Evolutionary conservation across 371 early-diverging fungal species (phyloP).

Genomic region (Rhizopus stolonifer): DNA sequence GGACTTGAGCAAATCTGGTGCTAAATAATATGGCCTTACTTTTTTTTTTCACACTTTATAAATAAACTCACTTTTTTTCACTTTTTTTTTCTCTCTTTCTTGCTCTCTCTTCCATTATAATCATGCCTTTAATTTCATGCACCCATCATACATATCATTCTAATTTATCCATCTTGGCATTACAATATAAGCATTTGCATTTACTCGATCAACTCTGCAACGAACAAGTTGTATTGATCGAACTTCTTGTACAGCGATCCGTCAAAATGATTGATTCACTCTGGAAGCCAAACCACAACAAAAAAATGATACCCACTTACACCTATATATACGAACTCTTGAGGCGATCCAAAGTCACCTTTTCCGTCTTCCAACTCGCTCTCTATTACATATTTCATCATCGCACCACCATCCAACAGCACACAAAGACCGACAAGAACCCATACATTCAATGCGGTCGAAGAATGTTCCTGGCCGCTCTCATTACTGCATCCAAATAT

Average conservation of each 20-base stretch:
- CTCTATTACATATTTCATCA: slow-evolving; percentile 62
- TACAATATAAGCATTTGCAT: not conserved
- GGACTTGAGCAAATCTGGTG: no score
- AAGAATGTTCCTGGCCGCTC: slow-evolving; percentile 69
- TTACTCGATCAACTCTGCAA: not conserved
- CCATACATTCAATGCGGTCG: slow-evolving; percentile 59
- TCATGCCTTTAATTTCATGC: slow-evolving; percentile 1
- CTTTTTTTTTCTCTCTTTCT: not conserved
- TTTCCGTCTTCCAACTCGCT: slow-evolving; percentile 69
- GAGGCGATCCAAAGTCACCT: slow-evolving; percentile 68
- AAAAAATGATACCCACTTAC: slow-evolving; percentile 41
- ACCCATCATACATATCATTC: not conserved
- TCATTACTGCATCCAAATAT: slow-evolving; percentile 72
- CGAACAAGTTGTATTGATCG: not conserved
- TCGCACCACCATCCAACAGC: slow-evolving; percentile 24
- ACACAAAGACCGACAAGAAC: not conserved
- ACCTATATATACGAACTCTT: slow-evolving; percentile 69
- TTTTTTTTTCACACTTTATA: not conserved
- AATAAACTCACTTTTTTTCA: not conserved
- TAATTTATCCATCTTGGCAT: not conserved
- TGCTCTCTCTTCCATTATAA: not conserved
- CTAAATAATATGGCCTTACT: slow-evolving; percentile 4
- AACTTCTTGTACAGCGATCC: not conserved
- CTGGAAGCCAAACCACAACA: not conserved
- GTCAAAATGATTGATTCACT: slow-evolving; percentile 1